Evolutionary conservation across 2,329 filamentous ascomycete species (phyloP).

Genomic region (Diaporthe sp.): DNA sequence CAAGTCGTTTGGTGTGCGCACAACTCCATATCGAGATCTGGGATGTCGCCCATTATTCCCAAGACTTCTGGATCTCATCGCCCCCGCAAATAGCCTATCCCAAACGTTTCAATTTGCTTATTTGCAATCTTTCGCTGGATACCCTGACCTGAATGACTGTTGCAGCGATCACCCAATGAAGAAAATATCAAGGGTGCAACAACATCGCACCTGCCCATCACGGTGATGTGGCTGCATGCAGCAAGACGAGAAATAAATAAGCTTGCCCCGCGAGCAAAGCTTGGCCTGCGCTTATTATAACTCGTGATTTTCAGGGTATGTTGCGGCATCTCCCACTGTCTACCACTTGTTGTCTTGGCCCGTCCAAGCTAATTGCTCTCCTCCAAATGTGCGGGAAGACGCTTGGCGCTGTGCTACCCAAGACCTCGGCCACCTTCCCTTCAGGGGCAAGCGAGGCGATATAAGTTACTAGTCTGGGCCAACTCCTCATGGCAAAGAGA

Average conservation of each 20-base stretch:
- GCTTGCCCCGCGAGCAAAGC: constrained; percentile 5
- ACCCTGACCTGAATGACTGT: too few species aligned
- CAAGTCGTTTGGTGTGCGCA: too few species aligned
- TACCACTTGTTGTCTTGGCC: neutral
- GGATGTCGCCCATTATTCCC: too few species aligned
- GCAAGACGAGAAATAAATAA: neutral
- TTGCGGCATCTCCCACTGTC: neutral
- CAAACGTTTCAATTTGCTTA: too few species aligned
- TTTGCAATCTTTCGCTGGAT: too few species aligned
- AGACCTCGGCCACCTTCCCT: constrained; percentile 19
- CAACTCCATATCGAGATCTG: too few species aligned
- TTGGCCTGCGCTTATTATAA: neutral
- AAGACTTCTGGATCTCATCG: neutral
- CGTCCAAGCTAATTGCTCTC: neutral
- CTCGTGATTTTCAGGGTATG: constrained; percentile 25
- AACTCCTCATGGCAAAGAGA: neutral
- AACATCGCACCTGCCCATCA: neutral
- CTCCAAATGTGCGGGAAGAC: neutral
- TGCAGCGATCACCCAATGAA: neutral
- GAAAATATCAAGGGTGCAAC: neutral
- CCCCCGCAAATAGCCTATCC: neutral
- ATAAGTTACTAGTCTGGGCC: neutral
- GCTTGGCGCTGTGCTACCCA: constrained; percentile 18
- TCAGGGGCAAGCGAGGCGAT: neutral
- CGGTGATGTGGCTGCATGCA: neutral